These are phyloP conservation scores for Coniferiporia weirii DNA, from an alignment of 1,284 basidiomycete species.

Conservation along the genomic window DNA sequence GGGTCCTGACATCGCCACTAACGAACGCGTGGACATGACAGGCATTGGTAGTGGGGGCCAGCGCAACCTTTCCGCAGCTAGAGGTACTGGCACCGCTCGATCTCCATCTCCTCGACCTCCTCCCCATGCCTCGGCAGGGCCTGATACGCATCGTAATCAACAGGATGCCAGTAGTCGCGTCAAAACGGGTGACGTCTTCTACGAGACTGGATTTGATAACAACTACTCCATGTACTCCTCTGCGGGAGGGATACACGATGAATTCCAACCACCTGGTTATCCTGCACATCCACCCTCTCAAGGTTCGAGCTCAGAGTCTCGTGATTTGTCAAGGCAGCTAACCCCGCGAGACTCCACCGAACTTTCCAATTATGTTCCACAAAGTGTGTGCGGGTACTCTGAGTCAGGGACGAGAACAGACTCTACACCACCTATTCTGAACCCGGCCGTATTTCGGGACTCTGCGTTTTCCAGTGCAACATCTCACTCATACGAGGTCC, in stretches of 20 bases:
- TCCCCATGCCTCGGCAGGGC: slow-evolving; percentile 13
- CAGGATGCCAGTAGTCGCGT: neutral
- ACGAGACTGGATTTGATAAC: slow-evolving; percentile 4
- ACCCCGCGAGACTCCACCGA: slow-evolving; percentile 6
- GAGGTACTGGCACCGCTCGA: neutral
- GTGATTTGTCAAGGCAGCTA: slow-evolving; percentile 4
- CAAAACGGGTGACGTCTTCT: slow-evolving; percentile 17
- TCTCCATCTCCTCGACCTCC: neutral
- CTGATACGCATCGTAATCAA: neutral
- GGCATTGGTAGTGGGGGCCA: slow-evolving; percentile 47
- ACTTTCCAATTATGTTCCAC: slow-evolving; percentile 10
- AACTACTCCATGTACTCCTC: neutral
- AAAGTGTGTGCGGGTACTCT: slow-evolving; percentile 5
- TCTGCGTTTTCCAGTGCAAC: slow-evolving; percentile 47
- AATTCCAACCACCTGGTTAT: neutral
- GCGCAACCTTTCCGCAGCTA: slow-evolving; percentile 14
- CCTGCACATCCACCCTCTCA: neutral
- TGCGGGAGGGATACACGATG: neutral
- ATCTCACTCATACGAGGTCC: slow-evolving; percentile 39
- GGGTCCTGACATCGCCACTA: slow-evolving; percentile 33
- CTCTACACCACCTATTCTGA: slow-evolving; percentile 40
- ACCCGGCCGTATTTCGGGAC: slow-evolving; percentile 34
- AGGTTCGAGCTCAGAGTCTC: slow-evolving; percentile 9
- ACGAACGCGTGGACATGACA: slow-evolving; percentile 57
- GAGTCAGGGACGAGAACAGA: slow-evolving; percentile 22